Base-by-base conservation (phyloP, 2,329 filamentous ascomycete species). In the Fusarium beomiforme region DNA sequence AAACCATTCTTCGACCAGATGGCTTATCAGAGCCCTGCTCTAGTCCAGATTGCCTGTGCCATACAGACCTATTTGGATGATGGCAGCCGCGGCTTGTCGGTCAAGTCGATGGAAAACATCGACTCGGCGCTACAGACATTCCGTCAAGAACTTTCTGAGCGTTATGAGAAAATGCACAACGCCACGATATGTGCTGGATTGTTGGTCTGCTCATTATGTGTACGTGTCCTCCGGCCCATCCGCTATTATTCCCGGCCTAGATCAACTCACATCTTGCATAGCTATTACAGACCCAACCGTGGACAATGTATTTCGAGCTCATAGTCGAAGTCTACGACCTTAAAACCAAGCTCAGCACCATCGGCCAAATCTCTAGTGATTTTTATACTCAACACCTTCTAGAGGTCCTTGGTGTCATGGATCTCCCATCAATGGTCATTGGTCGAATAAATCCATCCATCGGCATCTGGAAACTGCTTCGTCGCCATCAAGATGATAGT, bases 31-130 rank as follows among this genome's bases (percentile, higher is more conserved):
- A 76, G 74, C 39, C 74, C 74, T 1, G 74, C 74, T 1, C 21
- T 76, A 2, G 41, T 76, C 16, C 64, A 66, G 37, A 70, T 76
- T 6, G 59, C 64, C 3, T 68, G 61, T 5, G 74, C 74, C 1
- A 75, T 76, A 44, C 74, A 76, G 49, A 70, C 59, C 3, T 76
- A 76, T 24, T 19, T 76, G 11, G 74, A 76, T 19, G 74, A 76
- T 19, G 64, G 64, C 0, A 26, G 14, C 5, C 64, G 66, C 1
- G 51, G 64, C 7, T 56, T 74, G 34, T 75, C 73, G 0, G 72
- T 76, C 8, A 61, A 65, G 19, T 76, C 74, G 0, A 75, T 76
- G 74, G 74, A 76, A 31, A 59, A 67, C 10, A 59, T 76, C 39
- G 74, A 67, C 49, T 14, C 67, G 1, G 74, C 74, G 0, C 46